Evolutionary conservation across 441 rosid species (phyloP).

Genomic region (Adansonia grandidieri): DNA sequence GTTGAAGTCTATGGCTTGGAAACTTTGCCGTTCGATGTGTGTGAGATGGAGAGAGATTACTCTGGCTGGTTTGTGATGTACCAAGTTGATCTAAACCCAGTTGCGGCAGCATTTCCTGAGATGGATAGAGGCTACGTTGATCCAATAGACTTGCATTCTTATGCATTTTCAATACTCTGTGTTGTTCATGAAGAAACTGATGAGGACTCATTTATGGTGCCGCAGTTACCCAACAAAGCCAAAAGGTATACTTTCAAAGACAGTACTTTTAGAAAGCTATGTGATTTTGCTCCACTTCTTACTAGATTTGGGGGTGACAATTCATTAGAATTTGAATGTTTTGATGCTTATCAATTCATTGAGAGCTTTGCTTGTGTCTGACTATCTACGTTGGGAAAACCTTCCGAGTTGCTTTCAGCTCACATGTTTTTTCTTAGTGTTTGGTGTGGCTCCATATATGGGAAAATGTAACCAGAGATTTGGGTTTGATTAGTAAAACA

Average conservation of each 20-base stretch:
- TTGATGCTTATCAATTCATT: slow-evolving; percentile 25
- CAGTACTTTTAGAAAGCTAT: slow-evolving; percentile 37
- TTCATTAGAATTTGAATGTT: not conserved
- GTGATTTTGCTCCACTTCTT: slow-evolving; percentile 28
- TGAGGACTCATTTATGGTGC: slow-evolving; percentile 42
- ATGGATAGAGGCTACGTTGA: slow-evolving; percentile 35
- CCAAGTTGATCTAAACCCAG: slow-evolving; percentile 41
- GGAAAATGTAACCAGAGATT: not conserved
- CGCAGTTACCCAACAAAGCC: slow-evolving; percentile 37
- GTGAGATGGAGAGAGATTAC: slow-evolving; percentile 46
- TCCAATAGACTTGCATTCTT: slow-evolving; percentile 26
- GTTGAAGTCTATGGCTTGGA: slow-evolving; percentile 35
- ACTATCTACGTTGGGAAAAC: slow-evolving; percentile 3
- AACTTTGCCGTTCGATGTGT: slow-evolving; percentile 36
- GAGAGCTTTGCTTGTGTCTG: slow-evolving; percentile 37
- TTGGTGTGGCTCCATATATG: not conserved
- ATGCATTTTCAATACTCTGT: slow-evolving; percentile 22
- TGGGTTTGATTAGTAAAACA: not conserved
- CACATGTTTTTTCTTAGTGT: not conserved
- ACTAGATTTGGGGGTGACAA: not conserved
- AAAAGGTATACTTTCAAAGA: slow-evolving; percentile 37
- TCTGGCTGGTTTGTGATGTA: slow-evolving; percentile 52
- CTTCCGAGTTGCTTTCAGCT: not conserved
- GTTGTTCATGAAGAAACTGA: slow-evolving; percentile 35
- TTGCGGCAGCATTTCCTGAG: slow-evolving; percentile 45